Conservation (phyloP, 2,329 filamentous ascomycete species). For the Fusarium buharicum region DNA sequence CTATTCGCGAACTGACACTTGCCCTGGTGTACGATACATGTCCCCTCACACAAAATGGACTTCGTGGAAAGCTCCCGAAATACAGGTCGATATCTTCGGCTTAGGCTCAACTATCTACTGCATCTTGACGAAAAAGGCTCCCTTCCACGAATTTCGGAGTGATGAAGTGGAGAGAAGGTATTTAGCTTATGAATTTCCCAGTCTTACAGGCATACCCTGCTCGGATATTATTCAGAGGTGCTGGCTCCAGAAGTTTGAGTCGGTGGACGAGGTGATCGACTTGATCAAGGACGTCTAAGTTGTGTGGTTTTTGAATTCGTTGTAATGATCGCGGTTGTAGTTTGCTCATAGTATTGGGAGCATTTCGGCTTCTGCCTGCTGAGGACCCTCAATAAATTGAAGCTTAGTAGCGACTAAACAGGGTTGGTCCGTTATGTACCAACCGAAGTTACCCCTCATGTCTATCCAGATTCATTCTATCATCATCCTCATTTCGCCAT, state of each 20-base stretch:
- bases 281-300: too few species aligned
- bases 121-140: slow-evolving; percentile 3
- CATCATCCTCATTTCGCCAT: too few species aligned
- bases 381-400: too few species aligned
- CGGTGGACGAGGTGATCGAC: too few species aligned
- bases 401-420: too few species aligned
- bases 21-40: background rate
- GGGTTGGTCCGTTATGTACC: too few species aligned
- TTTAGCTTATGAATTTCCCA: background rate
- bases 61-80: background rate
- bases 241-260: background rate
- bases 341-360: too few species aligned
- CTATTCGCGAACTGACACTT: background rate
- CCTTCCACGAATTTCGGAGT: background rate
- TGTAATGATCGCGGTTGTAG: too few species aligned
- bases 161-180: background rate
- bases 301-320: too few species aligned
- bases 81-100: background rate
- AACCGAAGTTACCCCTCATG: too few species aligned
- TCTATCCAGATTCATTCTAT: too few species aligned
- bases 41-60: background rate
- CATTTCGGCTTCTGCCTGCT: too few species aligned
- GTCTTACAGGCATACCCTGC: background rate
- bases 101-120: background rate
- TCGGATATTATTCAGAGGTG: background rate